Conservation (phyloP, 768 basidiomycete species). For the Tricholoma sp. region DNA sequence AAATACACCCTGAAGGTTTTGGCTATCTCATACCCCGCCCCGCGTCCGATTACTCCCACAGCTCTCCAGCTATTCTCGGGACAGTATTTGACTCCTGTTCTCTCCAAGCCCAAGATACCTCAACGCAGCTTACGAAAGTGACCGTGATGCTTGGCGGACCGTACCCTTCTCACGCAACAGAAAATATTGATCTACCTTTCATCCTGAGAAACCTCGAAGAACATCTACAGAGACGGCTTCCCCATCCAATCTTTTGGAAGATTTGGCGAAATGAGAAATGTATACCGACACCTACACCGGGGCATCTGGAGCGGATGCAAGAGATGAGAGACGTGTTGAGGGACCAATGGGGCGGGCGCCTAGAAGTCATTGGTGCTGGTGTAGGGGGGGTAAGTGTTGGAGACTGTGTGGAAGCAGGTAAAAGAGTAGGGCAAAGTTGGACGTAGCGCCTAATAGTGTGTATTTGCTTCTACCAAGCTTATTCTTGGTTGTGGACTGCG, state of each 20-base stretch:
- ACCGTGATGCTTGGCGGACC: constrained; percentile 92
- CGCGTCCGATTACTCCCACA: constrained; percentile 41
- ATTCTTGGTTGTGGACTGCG: background rate
- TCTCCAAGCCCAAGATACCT: constrained; percentile 48
- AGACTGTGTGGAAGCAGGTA: constrained; percentile 78
- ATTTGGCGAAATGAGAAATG: constrained; percentile 55
- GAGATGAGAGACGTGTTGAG: constrained; percentile 46
- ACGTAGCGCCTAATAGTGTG: background rate
- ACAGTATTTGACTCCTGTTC: constrained; percentile 88
- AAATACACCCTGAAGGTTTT: constrained; percentile 81
- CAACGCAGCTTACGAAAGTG: constrained; percentile 56
- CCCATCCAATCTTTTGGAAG: constrained; percentile 50
- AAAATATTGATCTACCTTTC: constrained; percentile 20
- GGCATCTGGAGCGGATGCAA: constrained; percentile 65
- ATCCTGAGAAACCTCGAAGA: constrained; percentile 34
- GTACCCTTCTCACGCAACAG: constrained; percentile 33
- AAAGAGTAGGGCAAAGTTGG: constrained; percentile 46
- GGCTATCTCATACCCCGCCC: constrained; percentile 92
- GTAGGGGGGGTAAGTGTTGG: constrained; percentile 83
- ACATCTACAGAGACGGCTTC: constrained; percentile 44
- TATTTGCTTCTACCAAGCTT: background rate
- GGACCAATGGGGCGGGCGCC: constrained; percentile 36
- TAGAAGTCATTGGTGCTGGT: constrained; percentile 79
- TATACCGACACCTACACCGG: constrained; percentile 74
- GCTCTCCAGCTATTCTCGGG: constrained; percentile 55